A percentile compares a stretch with the other conserved stretches of the same genome.
Evolutionary conservation across 73 alveolate species (phyloP).

Genomic region (Tetrahymena thermophila): DNA sequence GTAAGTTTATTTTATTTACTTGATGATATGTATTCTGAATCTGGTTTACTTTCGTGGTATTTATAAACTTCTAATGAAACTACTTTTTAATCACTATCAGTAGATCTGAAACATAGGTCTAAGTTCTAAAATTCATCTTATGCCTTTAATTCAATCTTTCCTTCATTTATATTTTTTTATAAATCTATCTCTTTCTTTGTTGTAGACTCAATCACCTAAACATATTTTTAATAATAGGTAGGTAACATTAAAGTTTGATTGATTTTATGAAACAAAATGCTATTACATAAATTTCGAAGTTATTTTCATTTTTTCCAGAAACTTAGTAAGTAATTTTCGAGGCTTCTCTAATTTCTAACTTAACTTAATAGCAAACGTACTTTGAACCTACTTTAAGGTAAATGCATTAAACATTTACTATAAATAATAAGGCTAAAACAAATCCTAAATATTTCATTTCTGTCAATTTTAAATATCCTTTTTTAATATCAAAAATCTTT

Average conservation of each 20-base stretch:
- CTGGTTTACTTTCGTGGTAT: background rate
- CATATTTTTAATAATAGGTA: background rate
- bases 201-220: background rate
- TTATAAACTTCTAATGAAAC: background rate
- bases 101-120: background rate
- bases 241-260: background rate
- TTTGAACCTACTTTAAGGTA: background rate
- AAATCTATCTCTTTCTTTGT: background rate
- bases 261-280: background rate
- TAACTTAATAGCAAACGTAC: background rate
- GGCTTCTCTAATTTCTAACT: background rate
- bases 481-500: background rate
- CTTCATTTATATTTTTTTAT: background rate
- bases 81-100: background rate
- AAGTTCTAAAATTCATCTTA: background rate
- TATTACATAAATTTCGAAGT: background rate
- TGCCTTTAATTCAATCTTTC: background rate
- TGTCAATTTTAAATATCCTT: background rate
- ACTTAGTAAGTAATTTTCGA: background rate
- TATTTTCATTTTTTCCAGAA: background rate
- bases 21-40: background rate
- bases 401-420: background rate
- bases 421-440: background rate
- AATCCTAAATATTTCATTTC: background rate
- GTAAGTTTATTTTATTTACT: background rate